Evolutionary conservation across 148 eudicot genomes (phyloP), one percentile per base, ranked within the genome.

Genomic region (Cornus controversa): DNA sequence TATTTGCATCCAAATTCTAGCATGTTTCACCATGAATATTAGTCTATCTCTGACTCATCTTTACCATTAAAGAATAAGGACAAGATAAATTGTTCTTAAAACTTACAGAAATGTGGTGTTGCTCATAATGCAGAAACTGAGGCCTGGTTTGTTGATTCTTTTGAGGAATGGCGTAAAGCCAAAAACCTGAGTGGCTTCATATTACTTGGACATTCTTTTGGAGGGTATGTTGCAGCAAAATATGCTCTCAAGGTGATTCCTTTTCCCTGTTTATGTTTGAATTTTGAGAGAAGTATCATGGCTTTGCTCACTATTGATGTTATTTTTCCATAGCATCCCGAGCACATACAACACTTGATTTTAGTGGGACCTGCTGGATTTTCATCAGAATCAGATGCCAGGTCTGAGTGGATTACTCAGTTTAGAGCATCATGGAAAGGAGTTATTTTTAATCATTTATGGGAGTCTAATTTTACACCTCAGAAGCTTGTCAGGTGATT

Each of bases 401-500:
- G 76, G 90, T 83, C 93, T 57, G 98, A 96, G 88, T 77, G 87
- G 69, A 73, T 96, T 42, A 75, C 76, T 40, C 89, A 82, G 71
- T 90, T 96, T 69, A 86, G 81, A 80, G 86, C 91, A 86, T 90
- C 98, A 25, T 93, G 99, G 99, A 93, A 91, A 87, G 99, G 98
- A 79, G 93, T 93, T 74, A 70, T 96, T 34, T 14, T 93, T 73
- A 96, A 96, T 70, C 97, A 90, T 87, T 79, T 96, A 37, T 96
- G 99, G 99, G 99, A 96, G 80, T 91, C 98, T 74, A 96, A 96
- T 82, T 88, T 96, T 79, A 96, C 99, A 66, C 98, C 99, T 78
- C 90, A 86, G 81, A 96, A 90, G 80, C 24, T 93, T 76, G 76
- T 93, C 71, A 93, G 99, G 99, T 96, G 76, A 65, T 78, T 81